Percentiles rank a stretch among this genome's conserved stretches.
Evolutionary conservation across 1,284 basidiomycete species (phyloP).

Genomic region (Malassezia brasiliensis): DNA sequence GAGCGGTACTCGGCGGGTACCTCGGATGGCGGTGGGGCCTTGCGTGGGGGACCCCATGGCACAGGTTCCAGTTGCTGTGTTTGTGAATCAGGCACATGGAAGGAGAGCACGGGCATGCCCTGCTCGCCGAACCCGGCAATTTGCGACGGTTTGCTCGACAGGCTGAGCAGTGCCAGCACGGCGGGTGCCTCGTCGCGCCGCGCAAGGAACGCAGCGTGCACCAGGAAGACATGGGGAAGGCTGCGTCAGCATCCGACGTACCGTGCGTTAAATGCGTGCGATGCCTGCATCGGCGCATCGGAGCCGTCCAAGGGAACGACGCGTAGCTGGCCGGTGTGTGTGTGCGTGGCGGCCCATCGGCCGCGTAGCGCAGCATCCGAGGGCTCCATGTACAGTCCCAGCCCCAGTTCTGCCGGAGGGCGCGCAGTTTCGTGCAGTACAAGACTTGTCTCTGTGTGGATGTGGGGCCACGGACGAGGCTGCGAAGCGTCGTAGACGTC

Average conservation of each 20-base stretch:
- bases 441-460: background rate
- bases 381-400: conserved; percentile 3
- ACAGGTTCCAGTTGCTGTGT: conserved; percentile 28
- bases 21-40: background rate
- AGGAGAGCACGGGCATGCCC: conserved; percentile 42
- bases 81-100: conserved; percentile 25
- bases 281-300: background rate
- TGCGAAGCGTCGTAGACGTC: background rate
- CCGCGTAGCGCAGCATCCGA: background rate
- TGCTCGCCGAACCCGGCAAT: conserved; percentile 34
- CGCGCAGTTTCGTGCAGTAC: background rate
- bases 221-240: conserved; percentile 34
- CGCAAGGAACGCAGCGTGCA: conserved; percentile 24
- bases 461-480: background rate
- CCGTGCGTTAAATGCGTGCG: background rate
- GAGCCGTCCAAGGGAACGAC: background rate
- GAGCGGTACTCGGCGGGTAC: background rate
- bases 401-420: conserved; percentile 7
- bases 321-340: conserved; percentile 7
- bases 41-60: conserved; percentile 19
- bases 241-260: conserved; percentile 12
- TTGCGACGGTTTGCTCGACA: conserved; percentile 29
- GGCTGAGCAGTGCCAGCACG: conserved; percentile 31
- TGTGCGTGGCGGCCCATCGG: conserved; percentile 6
- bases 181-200: conserved; percentile 10